A percentile compares a stretch with the other conserved stretches of the same genome.
Conservation (phyloP, 202 grass and related monocot genomes). For the Dendrocalamus latiflorus region DNA sequence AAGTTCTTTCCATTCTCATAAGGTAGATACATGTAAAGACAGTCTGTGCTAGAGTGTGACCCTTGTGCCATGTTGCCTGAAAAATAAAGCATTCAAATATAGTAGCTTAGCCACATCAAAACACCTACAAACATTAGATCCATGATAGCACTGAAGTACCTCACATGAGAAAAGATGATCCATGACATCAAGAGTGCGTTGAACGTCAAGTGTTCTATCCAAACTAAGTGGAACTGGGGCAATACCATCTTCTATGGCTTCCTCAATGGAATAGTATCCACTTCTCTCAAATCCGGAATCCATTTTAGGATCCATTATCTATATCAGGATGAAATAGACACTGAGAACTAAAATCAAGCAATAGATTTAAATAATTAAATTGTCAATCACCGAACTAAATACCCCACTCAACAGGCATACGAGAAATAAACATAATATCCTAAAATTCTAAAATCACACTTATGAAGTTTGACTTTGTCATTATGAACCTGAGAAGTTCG, state of each 20-base stretch:
- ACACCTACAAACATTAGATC: neutral
- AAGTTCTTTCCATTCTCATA: slow-evolving; percentile 85
- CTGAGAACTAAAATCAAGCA: slow-evolving; percentile 28
- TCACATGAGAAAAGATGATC: slow-evolving; percentile 98
- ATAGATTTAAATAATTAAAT: slow-evolving; percentile 10
- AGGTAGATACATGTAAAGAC: slow-evolving; percentile 97
- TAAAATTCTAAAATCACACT: neutral
- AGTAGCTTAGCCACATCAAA: slow-evolving; percentile 16
- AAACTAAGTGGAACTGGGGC: slow-evolving; percentile 87
- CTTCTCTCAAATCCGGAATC: slow-evolving; percentile 85
- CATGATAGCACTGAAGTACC: slow-evolving; percentile 46
- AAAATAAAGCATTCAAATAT: slow-evolving; percentile 35
- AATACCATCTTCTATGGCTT: slow-evolving; percentile 87
- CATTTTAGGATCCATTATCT: slow-evolving; percentile 99
- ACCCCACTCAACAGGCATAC: neutral
- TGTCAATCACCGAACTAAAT: neutral
- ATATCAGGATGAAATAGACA: slow-evolving; percentile 10
- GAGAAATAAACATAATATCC: neutral
- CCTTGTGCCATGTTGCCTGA: slow-evolving; percentile 97
- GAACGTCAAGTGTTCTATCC: slow-evolving; percentile 73
- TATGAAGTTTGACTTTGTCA: neutral
- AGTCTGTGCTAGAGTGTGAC: slow-evolving; percentile 85
- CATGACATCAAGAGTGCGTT: slow-evolving; percentile 77
- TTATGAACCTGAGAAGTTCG: neutral
- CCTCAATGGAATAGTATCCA: slow-evolving; percentile 73